Evolutionary conservation across 257 asterid species (phyloP), one percentile per base, ranked within the genome.

Genomic region (Solanum piurae): DNA sequence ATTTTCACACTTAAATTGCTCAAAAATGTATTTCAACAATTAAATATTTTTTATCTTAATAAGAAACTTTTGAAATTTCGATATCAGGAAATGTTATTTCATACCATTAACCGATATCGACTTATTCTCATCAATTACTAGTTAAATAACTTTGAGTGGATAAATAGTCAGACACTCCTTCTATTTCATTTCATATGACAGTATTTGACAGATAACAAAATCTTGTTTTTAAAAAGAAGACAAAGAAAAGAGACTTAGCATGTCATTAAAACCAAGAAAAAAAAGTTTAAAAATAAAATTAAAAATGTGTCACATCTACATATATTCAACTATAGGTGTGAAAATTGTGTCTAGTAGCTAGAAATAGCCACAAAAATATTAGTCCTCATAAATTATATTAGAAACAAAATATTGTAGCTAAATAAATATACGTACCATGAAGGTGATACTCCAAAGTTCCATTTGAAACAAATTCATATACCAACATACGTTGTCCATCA

Each of bases 401-500:
- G 1, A 74, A 36, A 36, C 1, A 74, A 74, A 36, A 36, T 74
- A 12, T 20, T 33, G 8, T 72, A 72, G 44, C 14, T 72, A 72
- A 34, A 33, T 72, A 72, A 72, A 44, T 13, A 38, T 9, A 37
- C 36, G 1, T 86, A 86, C 88, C 88, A 31, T 86, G 88, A 86
- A 86, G 88, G 7, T 86, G 88, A 21, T 42, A 38, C 38, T 86
- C 86, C 62, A 86, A 71, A 2, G 88, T 86, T 52, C 85, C 85
- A 5, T 80, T 80, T 1, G 69, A 1, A 80, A 80, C 85, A 80
- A 80, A 80, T 80, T 80, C 69, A 52, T 86, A 86, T 8, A 86
- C 88, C 86, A 86, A 86, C 88, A 86, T 86, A 5, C 88, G 42
- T 11, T 74, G 85, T 9, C 85, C 75, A 55, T 75, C 85, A 37